Conservation (phyloP, 108 stramenopile species). For the Cyclotella choctawhatcheeana region DNA sequence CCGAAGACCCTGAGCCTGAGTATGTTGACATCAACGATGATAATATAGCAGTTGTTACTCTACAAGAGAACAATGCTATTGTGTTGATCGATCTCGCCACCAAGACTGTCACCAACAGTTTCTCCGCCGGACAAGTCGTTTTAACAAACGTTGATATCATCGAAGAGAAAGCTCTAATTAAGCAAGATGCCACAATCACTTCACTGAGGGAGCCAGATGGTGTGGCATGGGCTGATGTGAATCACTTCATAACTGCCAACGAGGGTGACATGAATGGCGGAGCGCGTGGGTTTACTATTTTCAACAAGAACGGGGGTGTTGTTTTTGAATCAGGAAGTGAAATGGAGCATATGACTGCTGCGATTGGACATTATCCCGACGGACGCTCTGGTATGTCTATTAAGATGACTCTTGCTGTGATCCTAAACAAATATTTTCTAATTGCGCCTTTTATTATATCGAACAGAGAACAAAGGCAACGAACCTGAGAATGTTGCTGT, state of each 20-base stretch:
- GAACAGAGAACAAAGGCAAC: slow-evolving; percentile 65
- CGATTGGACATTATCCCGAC: slow-evolving; percentile 77
- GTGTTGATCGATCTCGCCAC: slow-evolving; percentile 57
- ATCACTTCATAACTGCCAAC: slow-evolving; percentile 73
- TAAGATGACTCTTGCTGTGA: not conserved
- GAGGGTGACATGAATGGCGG: slow-evolving; percentile 79
- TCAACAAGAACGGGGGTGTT: slow-evolving; percentile 50
- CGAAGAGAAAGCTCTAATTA: slow-evolving; percentile 57
- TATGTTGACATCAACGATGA: slow-evolving; percentile 66
- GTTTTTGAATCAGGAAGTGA: slow-evolving; percentile 49
- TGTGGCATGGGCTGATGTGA: slow-evolving; percentile 55
- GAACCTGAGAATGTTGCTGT: slow-evolving; percentile 68
- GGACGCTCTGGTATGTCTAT: slow-evolving; percentile 41
- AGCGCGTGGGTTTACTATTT: slow-evolving; percentile 67
- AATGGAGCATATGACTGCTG: slow-evolving; percentile 54
- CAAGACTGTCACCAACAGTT: slow-evolving; percentile 42
- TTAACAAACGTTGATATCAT: slow-evolving; percentile 57
- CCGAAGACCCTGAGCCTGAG: slow-evolving; percentile 77
- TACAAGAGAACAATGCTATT: slow-evolving; percentile 81
- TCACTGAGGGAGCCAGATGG: slow-evolving; percentile 70
- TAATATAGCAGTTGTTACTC: slow-evolving; percentile 62
- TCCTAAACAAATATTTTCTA: no score
- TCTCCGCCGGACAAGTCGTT: slow-evolving; percentile 58
- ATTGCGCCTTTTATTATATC: not conserved
- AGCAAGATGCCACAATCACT: slow-evolving; percentile 34